Percentiles rank a stretch among this genome's conserved stretches.
Evolutionary conservation across 495 filamentous ascomycete genomes (phyloP).

Genomic region (Parachaetomium inaequale): DNA sequence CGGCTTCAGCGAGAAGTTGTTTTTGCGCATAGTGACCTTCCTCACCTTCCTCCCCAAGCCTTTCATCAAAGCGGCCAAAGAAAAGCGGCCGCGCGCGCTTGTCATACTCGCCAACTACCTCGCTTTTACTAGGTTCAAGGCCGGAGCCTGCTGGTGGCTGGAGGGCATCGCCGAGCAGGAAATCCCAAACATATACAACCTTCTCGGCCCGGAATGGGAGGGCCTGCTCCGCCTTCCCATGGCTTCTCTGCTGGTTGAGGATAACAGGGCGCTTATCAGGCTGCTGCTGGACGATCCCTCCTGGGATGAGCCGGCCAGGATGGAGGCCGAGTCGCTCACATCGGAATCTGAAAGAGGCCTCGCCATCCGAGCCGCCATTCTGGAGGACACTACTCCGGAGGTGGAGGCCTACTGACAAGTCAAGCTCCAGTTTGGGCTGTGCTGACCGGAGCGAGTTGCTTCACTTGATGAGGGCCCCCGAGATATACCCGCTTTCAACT

Average conservation of each 20-base stretch:
- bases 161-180: constrained; percentile 38
- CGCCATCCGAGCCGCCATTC: constrained; percentile 17
- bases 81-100: constrained; percentile 52
- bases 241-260: constrained; percentile 23
- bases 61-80: constrained; percentile 50
- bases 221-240: constrained; percentile 36
- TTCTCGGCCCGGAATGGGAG: constrained; percentile 37
- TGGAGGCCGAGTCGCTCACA: constrained; percentile 17
- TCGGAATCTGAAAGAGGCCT: constrained; percentile 7
- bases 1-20: constrained; percentile 36
- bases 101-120: constrained; percentile 49
- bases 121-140: constrained; percentile 39
- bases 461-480: neutral
- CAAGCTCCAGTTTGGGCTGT: neutral
- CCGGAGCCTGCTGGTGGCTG: constrained; percentile 43
- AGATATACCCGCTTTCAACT: no score
- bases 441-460: neutral
- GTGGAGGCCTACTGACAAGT: neutral
- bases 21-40: constrained; percentile 42
- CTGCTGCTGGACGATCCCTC: constrained; percentile 37
- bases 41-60: constrained; percentile 47
- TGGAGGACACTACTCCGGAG: neutral
- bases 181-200: constrained; percentile 37
- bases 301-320: constrained; percentile 30
- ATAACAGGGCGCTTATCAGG: constrained; percentile 28